phyloP scores from a whole-genome alignment of 306 rosid genomes.

The Benincasa hispida region DNA sequence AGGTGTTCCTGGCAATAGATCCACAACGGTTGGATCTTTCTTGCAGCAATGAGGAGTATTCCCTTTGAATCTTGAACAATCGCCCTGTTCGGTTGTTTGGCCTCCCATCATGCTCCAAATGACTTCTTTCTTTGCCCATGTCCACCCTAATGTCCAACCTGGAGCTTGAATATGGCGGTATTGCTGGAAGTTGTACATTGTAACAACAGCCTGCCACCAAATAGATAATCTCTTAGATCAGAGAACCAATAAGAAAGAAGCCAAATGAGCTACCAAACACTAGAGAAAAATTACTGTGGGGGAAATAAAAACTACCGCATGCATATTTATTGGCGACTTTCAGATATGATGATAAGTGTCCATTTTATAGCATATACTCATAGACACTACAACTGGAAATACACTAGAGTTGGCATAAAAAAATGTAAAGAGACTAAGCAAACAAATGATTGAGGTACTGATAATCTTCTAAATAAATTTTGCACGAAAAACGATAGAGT shows the following conservation, averaged over 20 bases:
- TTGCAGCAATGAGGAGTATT: slow-evolving; percentile 76
- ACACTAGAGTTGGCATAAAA: background rate
- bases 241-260: background rate
- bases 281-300: background rate
- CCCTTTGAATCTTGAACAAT: slow-evolving; percentile 76
- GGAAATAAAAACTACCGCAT: background rate
- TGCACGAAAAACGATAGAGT: background rate
- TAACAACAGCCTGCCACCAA: slow-evolving; percentile 66
- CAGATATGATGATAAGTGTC: background rate
- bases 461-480: background rate
- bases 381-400: background rate
- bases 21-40: slow-evolving; percentile 83
- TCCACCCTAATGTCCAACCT: slow-evolving; percentile 90
- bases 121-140: slow-evolving; percentile 96
- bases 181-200: slow-evolving; percentile 90
- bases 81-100: slow-evolving; percentile 94
- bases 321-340: background rate
- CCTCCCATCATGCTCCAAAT: slow-evolving; percentile 87
- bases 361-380: background rate
- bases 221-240: background rate
- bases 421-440: background rate
- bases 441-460: background rate
- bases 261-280: background rate
- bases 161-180: slow-evolving; percentile 88
- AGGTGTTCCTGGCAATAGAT: slow-evolving; percentile 87